Percentiles rank a stretch among this genome's conserved stretches.
phyloP scores from a whole-genome alignment of 768 basidiomycete species.

The Amanita pseudoporphyria region DNA sequence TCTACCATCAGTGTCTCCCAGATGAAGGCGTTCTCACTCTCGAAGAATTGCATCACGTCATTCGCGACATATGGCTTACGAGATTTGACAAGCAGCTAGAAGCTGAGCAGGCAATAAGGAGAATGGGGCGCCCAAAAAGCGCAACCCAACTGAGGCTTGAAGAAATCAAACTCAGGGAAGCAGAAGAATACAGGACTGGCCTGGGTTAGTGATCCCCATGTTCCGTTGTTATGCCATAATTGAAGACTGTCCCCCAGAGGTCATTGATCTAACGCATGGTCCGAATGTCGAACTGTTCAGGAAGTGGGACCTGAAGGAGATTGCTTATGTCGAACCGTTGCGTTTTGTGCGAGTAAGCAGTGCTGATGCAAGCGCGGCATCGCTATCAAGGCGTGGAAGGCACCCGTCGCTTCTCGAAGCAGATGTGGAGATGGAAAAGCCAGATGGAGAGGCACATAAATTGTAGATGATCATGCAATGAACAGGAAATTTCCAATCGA shows the following conservation, averaged over 20 bases:
- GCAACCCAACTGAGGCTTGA: slow-evolving; percentile 56
- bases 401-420: slow-evolving; percentile 29
- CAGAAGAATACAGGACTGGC: slow-evolving; percentile 70
- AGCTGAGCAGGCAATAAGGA: slow-evolving; percentile 45
- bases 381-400: slow-evolving; percentile 54
- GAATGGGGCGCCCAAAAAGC: slow-evolving; percentile 73
- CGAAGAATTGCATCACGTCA: slow-evolving; percentile 53
- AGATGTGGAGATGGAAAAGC: slow-evolving; percentile 11
- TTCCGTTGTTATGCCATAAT: too few species aligned
- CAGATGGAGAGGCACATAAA: neutral
- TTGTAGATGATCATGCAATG: neutral
- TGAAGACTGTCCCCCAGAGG: too few species aligned
- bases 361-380: slow-evolving; percentile 30
- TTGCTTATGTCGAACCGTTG: slow-evolving; percentile 58
- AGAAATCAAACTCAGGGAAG: slow-evolving; percentile 57
- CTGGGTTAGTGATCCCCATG: slow-evolving; percentile 43
- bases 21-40: slow-evolving; percentile 48
- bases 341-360: slow-evolving; percentile 73
- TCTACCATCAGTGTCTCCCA: slow-evolving; percentile 69
- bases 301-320: slow-evolving; percentile 70
- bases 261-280: slow-evolving; percentile 70
- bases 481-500: neutral
- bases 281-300: slow-evolving; percentile 63
- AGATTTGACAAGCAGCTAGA: slow-evolving; percentile 59
- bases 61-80: slow-evolving; percentile 65